phyloP scores from a whole-genome alignment of 164 flowering plant species.

The Euptelea pleiosperma region DNA sequence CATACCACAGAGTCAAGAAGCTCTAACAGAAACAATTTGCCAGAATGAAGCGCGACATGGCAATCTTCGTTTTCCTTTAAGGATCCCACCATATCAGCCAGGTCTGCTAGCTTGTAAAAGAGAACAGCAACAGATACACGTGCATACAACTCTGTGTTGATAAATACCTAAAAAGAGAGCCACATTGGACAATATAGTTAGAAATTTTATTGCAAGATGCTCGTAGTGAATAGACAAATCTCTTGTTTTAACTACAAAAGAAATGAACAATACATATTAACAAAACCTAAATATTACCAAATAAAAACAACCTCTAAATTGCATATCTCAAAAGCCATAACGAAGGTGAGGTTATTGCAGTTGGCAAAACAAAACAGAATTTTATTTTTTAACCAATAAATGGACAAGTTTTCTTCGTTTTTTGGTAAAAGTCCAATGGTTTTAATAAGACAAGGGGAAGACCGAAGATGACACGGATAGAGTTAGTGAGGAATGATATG shows the following conservation, averaged over 20 bases:
- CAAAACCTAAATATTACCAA: too few relatives aligned
- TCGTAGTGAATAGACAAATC: not conserved
- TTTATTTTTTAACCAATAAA: too few relatives aligned
- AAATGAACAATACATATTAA: too few relatives aligned
- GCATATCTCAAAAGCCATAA: too few relatives aligned
- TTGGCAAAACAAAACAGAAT: too few relatives aligned
- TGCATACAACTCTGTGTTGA: constrained; percentile 93
- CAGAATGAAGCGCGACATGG: constrained; percentile 55
- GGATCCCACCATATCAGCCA: constrained; percentile 40
- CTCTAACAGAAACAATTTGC: constrained; percentile 78
- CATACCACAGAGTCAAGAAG: constrained; percentile 85
- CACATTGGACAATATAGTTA: not conserved
- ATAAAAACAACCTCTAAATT: too few relatives aligned
- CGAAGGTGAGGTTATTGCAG: too few relatives aligned
- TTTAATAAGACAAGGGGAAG: too few relatives aligned
- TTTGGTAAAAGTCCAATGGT: too few relatives aligned
- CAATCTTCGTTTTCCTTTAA: constrained; percentile 31
- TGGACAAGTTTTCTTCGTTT: too few relatives aligned
- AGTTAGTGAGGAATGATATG: too few relatives aligned
- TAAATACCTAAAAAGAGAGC: constrained; percentile 53
- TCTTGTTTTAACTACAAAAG: not conserved
- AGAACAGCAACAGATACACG: constrained; percentile 87
- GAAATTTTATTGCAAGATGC: not conserved
- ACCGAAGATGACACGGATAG: too few relatives aligned
- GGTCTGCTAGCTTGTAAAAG: constrained; percentile 65